Conservation (phyloP, 129 eudicot species). For the Chrysanthemum makinoi region DNA sequence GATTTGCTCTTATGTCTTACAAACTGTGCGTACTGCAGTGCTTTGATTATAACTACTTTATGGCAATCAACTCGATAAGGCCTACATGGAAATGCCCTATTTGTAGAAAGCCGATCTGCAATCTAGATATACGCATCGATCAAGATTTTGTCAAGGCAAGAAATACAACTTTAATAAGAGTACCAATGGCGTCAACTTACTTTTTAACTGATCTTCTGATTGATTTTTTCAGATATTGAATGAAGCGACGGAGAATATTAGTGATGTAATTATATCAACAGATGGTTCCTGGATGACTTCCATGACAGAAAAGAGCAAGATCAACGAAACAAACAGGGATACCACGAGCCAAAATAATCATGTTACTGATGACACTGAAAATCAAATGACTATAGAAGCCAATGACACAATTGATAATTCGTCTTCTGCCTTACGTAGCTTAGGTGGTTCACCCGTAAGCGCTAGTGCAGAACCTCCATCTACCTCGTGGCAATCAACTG, state of each 20-base stretch:
- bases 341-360: constrained; percentile 1
- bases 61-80: constrained; percentile 34
- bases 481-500: neutral
- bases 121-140: constrained; percentile 41
- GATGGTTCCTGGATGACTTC: constrained; percentile 43
- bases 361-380: neutral
- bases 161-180: neutral
- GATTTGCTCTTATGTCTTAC: constrained; percentile 2
- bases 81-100: constrained; percentile 48
- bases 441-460: neutral
- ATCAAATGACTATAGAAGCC: neutral
- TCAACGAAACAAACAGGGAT: neutral
- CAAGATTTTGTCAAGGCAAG: constrained; percentile 41
- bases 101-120: constrained; percentile 38
- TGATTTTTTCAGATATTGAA: constrained; percentile 37
- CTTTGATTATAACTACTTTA: constrained; percentile 43
- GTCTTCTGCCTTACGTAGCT: neutral
- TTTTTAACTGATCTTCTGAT: neutral
- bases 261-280: constrained; percentile 32
- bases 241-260: constrained; percentile 32
- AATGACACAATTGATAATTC: neutral
- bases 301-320: neutral
- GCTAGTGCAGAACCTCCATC: neutral
- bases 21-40: constrained; percentile 34
- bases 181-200: neutral